Conservation (phyloP, 768 basidiomycete species). For the Suillus placidus region DNA sequence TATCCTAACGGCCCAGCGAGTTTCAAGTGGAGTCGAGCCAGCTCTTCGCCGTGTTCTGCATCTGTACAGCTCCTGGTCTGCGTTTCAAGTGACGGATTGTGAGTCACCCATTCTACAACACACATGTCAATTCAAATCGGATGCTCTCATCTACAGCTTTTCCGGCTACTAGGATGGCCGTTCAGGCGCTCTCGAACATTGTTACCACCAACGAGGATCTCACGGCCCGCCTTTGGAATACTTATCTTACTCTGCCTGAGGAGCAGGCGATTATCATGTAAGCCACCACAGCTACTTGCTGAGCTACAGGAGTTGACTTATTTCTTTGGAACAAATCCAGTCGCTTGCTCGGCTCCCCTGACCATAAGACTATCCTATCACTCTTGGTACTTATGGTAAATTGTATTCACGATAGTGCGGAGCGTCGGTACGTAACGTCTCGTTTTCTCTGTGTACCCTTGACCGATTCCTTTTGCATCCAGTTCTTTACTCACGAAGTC, state of each 20-base stretch:
- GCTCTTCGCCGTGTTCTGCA: constrained; percentile 68
- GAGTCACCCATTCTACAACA: constrained; percentile 24
- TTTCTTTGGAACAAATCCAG: constrained; percentile 31
- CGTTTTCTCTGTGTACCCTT: constrained; percentile 5
- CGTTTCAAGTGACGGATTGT: constrained; percentile 65
- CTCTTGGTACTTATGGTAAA: constrained; percentile 74
- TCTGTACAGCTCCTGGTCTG: constrained; percentile 76
- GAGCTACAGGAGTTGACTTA: constrained; percentile 7
- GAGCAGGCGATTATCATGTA: constrained; percentile 78
- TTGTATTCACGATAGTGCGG: constrained; percentile 59
- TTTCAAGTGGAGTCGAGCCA: constrained; percentile 67
- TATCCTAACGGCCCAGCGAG: constrained; percentile 10
- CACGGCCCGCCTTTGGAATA: constrained; percentile 61
- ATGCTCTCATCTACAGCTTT: constrained; percentile 47
- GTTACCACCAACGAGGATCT: constrained; percentile 72
- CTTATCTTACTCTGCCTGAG: constrained; percentile 68
- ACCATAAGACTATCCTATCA: constrained; percentile 60
- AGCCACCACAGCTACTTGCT: constrained; percentile 27
- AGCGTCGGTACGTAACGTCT: constrained; percentile 52
- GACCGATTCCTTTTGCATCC: constrained; percentile 10
- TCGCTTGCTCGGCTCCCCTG: constrained; percentile 65
- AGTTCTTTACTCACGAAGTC: constrained; percentile 50
- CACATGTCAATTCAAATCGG: background rate
- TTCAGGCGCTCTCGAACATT: constrained; percentile 83
- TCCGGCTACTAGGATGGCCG: constrained; percentile 62